phyloP scores from a whole-genome alignment of 2,329 filamentous ascomycete species.

The Monosporascus cannonballus region DNA sequence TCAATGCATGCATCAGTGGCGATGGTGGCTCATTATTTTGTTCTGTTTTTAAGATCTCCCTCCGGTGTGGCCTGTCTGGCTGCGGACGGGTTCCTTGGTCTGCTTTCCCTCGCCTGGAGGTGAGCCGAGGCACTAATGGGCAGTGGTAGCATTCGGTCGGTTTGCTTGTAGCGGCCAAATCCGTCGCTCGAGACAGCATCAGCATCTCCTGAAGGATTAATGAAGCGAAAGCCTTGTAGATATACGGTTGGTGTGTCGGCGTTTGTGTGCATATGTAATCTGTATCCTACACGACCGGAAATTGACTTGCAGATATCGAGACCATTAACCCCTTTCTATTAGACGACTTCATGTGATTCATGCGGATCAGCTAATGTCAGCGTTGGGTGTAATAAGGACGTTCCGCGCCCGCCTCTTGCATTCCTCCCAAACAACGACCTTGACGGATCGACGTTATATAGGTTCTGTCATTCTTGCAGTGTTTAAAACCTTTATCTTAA shows the following conservation, averaged over 20 bases:
- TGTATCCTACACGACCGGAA: background rate
- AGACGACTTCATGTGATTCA: no score
- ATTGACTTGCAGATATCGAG: no score
- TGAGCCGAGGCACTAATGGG: background rate
- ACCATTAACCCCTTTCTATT: no score
- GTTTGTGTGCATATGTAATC: background rate
- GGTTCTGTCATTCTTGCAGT: no score
- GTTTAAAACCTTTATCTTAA: no score
- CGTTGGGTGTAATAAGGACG: no score
- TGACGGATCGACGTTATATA: no score
- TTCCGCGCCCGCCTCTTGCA: no score
- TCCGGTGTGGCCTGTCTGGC: background rate
- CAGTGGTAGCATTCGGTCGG: background rate
- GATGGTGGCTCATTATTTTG: constrained; percentile 9
- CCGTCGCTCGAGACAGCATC: background rate
- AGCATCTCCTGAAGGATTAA: background rate
- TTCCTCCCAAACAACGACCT: no score
- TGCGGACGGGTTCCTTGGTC: constrained; percentile 3
- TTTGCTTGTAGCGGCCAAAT: background rate
- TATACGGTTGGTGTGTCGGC: background rate
- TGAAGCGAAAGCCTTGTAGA: no score
- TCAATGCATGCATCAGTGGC: constrained; percentile 13
- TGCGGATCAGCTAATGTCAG: no score
- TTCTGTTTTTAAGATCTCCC: background rate
- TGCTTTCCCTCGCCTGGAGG: background rate